Evolutionary conservation across 441 rosid species (phyloP), one percentile per base, ranked within the genome.

Genomic region (Erodium trifolium): DNA sequence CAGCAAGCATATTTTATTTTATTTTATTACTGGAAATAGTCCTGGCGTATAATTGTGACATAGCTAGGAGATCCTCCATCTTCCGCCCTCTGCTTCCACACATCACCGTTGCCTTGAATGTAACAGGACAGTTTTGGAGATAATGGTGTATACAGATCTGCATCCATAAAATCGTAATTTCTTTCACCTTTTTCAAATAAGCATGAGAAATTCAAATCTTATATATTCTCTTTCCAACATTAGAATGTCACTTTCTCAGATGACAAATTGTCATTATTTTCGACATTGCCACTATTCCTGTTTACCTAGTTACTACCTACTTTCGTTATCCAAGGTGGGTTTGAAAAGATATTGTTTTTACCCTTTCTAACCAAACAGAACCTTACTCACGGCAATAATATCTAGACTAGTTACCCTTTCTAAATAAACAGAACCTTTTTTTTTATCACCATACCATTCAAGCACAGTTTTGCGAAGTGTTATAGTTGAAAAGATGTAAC

Each of bases 111-210:
- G 65, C 86, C 85, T 76, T 85, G 87, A 67, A 83, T 78, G 73
- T 74, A 85, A 86, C 86, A 85, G 43, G 89, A 80, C 11, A 85
- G 87, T 73, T 66, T 83, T 2, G 89, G 89, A 63, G 89, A 85
- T 47, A 85, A 77, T 16, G 89, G 85, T 0, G 87, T 76, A 69
- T 83, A 85, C 2, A 85, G 74, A 81, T 85, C 85, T 83, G 85
- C 87, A 78, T 13, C 1, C 18, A 72, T 31, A 6, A n/a, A 12
- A n/a, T 37, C 3, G 17, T 34, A 34, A 37, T 1, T 17, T 5
- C 27, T 18, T 18, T 9, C 11, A 60, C 29, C 7, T 18, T 17
- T 60, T 9, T 8, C 34, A 60, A 11, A 23, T 18, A 17, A 23
- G 34, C 10, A 60, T 14, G 7, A 41, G 47, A 7, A 7, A 41